Evolutionary conservation across 164 flowering plant species (phyloP), one percentile per base, ranked within the genome.

Genomic region (Kingdonia uniflora): DNA sequence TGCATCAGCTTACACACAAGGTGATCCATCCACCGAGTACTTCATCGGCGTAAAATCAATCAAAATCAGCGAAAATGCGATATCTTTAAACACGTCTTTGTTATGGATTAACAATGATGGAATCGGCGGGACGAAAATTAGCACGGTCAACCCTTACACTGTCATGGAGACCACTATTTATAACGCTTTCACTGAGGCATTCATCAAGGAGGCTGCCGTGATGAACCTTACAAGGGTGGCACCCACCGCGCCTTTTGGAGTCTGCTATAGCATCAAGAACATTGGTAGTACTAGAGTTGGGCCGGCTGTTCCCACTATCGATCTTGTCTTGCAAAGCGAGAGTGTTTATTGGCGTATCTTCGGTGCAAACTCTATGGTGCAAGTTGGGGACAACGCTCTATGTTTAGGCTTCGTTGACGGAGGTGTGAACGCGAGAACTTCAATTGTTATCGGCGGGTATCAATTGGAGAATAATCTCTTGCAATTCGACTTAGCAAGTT

Each of bases 401-500:
- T 76, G 80, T 33, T 52, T 76, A 16, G 80, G 70, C 20, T 56
- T 76, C 24, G 52, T 74, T 46, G 73, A 77, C 43, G 78, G 69
- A n/a, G 77, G 80, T 1, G 14, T 14, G 15, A 55, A 46, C 16
- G 72, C 74, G 0, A 70, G 60, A 52, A 65, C 73, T 4, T 62
- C 80, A 21, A 70, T 76, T 11, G 71, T 76, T 6, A 37, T 57
- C 11, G 60, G 60, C 0, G 59, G 59, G 44, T 14, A 56, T 46
- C 59, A 56, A 14, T 57, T 57, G 60, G 60, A 57, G 35, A 21
- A 57, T n/a, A 57, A 57, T 40, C 53, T 57, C 6, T 14, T 57
- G 25, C 60, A 57, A 15, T 48, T 57, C 21, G 53, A 57, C 46
- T 15, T 57, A 11, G 53, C 46, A 13, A 23, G 45, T 5, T 57